Percentiles rank a stretch among this genome's conserved stretches.
These are phyloP conservation scores for Pyrus betulifolia DNA, from an alignment of 306 rosid species.

Conservation along the genomic window DNA sequence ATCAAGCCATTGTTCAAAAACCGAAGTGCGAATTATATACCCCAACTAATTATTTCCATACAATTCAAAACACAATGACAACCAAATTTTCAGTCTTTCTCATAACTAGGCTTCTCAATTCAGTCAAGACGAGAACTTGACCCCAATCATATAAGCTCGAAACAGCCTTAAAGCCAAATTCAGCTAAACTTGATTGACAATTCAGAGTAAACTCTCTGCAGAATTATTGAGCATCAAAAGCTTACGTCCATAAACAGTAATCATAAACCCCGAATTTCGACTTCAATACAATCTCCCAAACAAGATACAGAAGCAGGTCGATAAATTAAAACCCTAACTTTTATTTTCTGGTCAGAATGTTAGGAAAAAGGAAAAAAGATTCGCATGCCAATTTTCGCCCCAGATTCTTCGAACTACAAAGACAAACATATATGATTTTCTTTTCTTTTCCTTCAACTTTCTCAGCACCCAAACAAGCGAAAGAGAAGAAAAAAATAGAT, in stretches of 20 bases:
- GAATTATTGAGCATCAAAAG: neutral
- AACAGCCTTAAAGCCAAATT: neutral
- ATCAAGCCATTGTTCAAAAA: neutral
- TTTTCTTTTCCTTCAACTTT: neutral
- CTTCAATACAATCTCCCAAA: neutral
- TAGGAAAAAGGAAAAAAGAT: neutral
- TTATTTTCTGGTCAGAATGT: neutral
- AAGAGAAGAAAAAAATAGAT: neutral
- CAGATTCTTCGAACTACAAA: neutral
- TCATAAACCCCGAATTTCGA: neutral
- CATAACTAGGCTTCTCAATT: neutral
- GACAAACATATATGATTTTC: neutral
- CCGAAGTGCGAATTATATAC: neutral
- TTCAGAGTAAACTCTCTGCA: neutral
- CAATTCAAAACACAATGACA: neutral
- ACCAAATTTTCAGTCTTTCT: too few species aligned
- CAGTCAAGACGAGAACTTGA: neutral
- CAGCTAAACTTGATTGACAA: neutral
- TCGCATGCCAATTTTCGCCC: neutral
- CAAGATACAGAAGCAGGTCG: neutral
- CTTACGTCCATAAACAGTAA: neutral
- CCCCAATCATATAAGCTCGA: neutral
- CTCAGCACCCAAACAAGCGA: neutral
- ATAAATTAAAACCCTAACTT: neutral
- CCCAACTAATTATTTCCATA: neutral